Base-by-base conservation (phyloP, 116 monocot species). In the Thalassia testudinum region DNA sequence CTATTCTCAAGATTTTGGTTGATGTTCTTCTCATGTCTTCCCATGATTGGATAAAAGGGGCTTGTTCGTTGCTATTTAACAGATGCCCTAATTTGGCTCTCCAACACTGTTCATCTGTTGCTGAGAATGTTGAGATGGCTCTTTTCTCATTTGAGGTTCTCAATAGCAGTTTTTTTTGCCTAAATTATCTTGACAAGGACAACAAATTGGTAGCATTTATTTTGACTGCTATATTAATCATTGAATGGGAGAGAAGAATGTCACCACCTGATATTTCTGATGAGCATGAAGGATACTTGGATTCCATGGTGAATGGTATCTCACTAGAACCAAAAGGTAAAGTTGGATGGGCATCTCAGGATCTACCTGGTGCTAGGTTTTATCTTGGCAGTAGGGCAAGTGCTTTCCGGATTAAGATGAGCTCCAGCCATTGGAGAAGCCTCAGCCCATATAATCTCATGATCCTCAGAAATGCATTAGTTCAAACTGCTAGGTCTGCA, bases 141-240 rank as follows among this genome's bases (percentile, higher is more conserved):
- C 69, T 29, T 50, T 82, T 75, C 72, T 64, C 85, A 59, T 68
- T 85, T 62, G 70, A 89, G 37, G 75, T 97, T 70, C 78, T 97
- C 52, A 63, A 74, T 60, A 77, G 85, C 38, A 77, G 77, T 62
- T 64, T 82, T 24, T 83, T 66, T 72, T 66, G 65, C 65, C 68
- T 85, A 50, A 58, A 43, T 47, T 56, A 58, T 26, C 51, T 84
- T 26, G 65, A 71, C 62, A 70, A 66, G 18, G 69, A 75, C 20
- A 38, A 26, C 27, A 47, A 42, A 56, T 62, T 86, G 51, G 58
- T 82, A 62, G 53, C 85, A 48, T 65, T 47, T 77, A 70, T 85
- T 65, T 73, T 97, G 60, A 81, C 89, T 51, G 64, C 77, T 54
- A 56, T 85, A 25, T 77, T 88, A 47, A 73, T 82, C 19, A 70